phyloP scores from a whole-genome alignment of 2,329 filamentous ascomycete genomes.

The Hypoxylon sp. region DNA sequence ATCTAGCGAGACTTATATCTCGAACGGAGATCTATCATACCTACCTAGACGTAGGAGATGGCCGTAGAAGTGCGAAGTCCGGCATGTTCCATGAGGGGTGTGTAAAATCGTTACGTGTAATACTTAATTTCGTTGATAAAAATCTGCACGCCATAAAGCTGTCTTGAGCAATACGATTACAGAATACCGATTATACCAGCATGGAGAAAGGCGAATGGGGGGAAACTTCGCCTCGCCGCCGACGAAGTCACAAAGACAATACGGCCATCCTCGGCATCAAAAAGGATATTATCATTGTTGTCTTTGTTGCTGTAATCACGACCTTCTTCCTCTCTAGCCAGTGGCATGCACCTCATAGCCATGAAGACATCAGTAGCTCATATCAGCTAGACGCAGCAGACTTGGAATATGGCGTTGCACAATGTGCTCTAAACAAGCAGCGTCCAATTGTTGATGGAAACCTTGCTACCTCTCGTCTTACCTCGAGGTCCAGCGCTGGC shows the following conservation, averaged over 20 bases:
- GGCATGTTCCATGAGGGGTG: neutral
- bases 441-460: conserved; percentile 28
- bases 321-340: conserved; percentile 23
- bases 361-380: neutral
- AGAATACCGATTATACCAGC: too few species aligned
- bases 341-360: conserved; percentile 13
- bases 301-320: conserved; percentile 19
- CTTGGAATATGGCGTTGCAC: conserved; percentile 28
- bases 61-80: neutral
- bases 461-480: conserved; percentile 27
- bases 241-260: conserved; percentile 1
- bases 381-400: conserved; percentile 15
- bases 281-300: conserved; percentile 15
- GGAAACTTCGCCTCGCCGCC: conserved; percentile 6
- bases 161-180: too few species aligned
- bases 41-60: neutral
- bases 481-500: conserved; percentile 4
- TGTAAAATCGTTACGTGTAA: neutral
- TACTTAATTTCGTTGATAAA: conserved; percentile 6
- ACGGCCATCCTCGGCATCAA: conserved; percentile 7
- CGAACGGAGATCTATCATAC: neutral
- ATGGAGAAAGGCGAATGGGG: conserved; percentile 23
- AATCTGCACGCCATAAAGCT: neutral
- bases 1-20: conserved; percentile 7
- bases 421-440: conserved; percentile 31